phyloP scores from a whole-genome alignment of 352 stramenopile genomes.

The Globisporangium paddicum region DNA sequence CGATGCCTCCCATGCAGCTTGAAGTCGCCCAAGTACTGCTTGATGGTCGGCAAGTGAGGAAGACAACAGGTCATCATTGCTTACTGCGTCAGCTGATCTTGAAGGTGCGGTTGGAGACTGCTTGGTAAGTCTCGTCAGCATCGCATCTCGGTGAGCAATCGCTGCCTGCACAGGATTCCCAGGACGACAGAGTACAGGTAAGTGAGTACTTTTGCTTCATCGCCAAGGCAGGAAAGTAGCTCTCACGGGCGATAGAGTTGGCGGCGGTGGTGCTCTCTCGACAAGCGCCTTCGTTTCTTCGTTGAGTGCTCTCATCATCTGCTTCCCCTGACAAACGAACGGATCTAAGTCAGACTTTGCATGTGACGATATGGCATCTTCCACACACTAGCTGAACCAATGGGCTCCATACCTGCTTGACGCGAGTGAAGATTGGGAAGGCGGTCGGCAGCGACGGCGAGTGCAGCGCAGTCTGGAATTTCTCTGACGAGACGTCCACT shows the following conservation, averaged over 20 bases:
- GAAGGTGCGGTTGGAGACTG: background rate
- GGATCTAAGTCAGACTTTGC: background rate
- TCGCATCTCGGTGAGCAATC: conserved; percentile 32
- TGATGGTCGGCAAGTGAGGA: background rate
- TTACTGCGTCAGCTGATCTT: background rate
- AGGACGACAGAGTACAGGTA: background rate
- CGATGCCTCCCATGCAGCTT: conserved; percentile 16
- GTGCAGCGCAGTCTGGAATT: conserved; percentile 23
- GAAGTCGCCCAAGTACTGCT: conserved; percentile 20
- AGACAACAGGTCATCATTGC: background rate
- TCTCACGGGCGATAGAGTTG: conserved; percentile 27
- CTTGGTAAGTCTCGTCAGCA: conserved; percentile 34
- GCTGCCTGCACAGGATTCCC: conserved; percentile 16
- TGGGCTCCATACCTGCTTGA: conserved; percentile 34
- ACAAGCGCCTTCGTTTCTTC: conserved; percentile 25
- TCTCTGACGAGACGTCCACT: conserved; percentile 18
- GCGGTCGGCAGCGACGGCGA: conserved; percentile 31
- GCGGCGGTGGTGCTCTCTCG: conserved; percentile 20
- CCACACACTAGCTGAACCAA: background rate
- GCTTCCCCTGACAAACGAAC: conserved; percentile 27
- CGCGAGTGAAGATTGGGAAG: conserved; percentile 42
- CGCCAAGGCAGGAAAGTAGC: background rate
- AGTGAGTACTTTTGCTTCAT: background rate
- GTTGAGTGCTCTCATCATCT: conserved; percentile 32
- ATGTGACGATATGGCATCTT: background rate